Evolutionary conservation across 1,139 yeast genomes (phyloP).

Genomic region (Taiozyma sp.): DNA sequence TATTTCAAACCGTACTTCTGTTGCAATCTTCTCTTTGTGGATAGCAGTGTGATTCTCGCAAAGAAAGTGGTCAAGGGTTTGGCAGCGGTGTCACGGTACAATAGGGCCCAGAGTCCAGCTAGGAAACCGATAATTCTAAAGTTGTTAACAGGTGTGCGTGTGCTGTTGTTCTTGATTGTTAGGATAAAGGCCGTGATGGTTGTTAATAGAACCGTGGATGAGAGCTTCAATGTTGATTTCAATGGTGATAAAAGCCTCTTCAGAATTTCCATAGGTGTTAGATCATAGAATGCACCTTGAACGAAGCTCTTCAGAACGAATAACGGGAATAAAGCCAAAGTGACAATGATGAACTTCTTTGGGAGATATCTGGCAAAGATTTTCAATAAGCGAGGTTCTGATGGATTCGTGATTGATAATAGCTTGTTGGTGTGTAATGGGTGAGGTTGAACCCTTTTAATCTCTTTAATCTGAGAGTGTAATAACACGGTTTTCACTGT

Average conservation of each 20-base stretch:
- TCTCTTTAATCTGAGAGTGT: background rate
- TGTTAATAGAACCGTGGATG: slow-evolving; percentile 1
- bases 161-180: background rate
- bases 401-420: slow-evolving; percentile 12
- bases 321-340: slow-evolving; percentile 3
- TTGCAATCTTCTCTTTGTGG: slow-evolving; percentile 2
- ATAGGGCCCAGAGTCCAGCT: slow-evolving; percentile 10
- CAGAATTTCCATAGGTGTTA: background rate
- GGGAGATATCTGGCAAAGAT: slow-evolving; percentile 8
- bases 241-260: background rate
- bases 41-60: slow-evolving; percentile 2
- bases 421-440: slow-evolving; percentile 11
- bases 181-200: slow-evolving; percentile 3
- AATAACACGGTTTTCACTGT: background rate
- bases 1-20: background rate
- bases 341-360: slow-evolving; percentile 5
- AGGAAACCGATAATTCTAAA: slow-evolving; percentile 8
- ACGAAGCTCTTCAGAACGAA: background rate
- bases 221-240: slow-evolving; percentile 2
- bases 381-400: slow-evolving; percentile 6
- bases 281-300: background rate
- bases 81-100: background rate
- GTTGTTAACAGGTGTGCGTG: slow-evolving; percentile 1
- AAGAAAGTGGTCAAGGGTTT: slow-evolving; percentile 3
- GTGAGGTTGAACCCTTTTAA: slow-evolving; percentile 1